Percentiles rank a stretch among this genome's conserved stretches.
These are phyloP conservation scores for Postia placenta DNA, from an alignment of 768 basidiomycete genomes.

Conservation along the genomic window DNA sequence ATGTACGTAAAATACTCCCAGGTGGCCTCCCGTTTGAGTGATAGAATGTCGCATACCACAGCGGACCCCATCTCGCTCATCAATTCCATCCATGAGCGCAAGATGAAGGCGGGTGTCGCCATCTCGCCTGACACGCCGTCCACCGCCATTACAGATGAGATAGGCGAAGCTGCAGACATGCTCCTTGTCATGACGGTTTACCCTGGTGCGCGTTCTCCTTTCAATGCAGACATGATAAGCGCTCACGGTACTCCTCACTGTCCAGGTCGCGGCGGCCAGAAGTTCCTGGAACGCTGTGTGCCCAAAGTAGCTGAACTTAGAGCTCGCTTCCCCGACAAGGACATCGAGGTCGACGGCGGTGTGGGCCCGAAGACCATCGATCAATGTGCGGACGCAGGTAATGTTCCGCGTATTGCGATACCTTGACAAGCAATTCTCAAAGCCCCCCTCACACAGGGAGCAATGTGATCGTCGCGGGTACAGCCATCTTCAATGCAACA, in stretches of 20 bases:
- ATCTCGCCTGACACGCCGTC: slow-evolving; percentile 95
- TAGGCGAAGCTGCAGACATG: slow-evolving; percentile 86
- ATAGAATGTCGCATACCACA: slow-evolving; percentile 20
- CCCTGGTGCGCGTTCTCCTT: slow-evolving; percentile 57
- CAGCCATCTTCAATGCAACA: slow-evolving; percentile 84
- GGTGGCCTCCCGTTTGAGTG: not conserved
- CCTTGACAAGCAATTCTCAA: no score
- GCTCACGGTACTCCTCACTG: not conserved
- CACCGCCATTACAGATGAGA: slow-evolving; percentile 76
- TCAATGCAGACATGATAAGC: not conserved
- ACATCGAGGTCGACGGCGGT: slow-evolving; percentile 98
- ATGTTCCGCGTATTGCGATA: slow-evolving; percentile 7
- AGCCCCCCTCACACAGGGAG: slow-evolving; percentile 61
- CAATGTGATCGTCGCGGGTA: slow-evolving; percentile 97
- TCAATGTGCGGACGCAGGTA: slow-evolving; percentile 86
- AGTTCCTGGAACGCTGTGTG: slow-evolving; percentile 89
- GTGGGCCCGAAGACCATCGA: slow-evolving; percentile 89
- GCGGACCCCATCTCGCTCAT: slow-evolving; percentile 77
- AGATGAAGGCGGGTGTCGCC: slow-evolving; percentile 93
- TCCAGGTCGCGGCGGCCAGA: slow-evolving; percentile 88
- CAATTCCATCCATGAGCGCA: slow-evolving; percentile 67
- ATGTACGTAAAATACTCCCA: slow-evolving; percentile 38
- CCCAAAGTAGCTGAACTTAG: slow-evolving; percentile 91
- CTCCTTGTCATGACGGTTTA: slow-evolving; percentile 98
- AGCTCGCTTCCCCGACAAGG: slow-evolving; percentile 83